A percentile compares a stretch with the other conserved stretches of the same genome.
Evolutionary conservation across 2,329 filamentous ascomycete species (phyloP).

Genomic region (Diaporthe australafricana): DNA sequence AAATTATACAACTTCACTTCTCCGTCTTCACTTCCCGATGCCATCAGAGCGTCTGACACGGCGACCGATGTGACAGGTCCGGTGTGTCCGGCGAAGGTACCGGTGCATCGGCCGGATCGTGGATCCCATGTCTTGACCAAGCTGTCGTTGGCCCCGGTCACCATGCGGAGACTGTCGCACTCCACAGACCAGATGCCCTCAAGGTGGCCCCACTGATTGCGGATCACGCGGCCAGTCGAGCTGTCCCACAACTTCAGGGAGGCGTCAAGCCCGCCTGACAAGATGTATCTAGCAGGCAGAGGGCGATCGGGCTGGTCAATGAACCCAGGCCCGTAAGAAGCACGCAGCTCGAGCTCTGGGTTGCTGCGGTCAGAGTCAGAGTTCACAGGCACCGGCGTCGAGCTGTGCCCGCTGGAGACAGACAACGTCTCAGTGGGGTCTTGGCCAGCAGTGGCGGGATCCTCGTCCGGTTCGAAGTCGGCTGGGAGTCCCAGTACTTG

Average conservation of each 20-base stretch:
- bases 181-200: conserved; percentile 96
- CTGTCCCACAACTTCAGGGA: conserved; percentile 96
- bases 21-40: conserved; percentile 92
- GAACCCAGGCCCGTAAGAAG: conserved; percentile 72
- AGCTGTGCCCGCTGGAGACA: conserved; percentile 59
- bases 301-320: conserved; percentile 71
- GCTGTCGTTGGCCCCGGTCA: conserved; percentile 90
- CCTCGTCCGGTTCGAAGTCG: conserved; percentile 90
- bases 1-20: conserved; percentile 90
- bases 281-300: conserved; percentile 87
- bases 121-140: conserved; percentile 98
- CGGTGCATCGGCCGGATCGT: conserved; percentile 88
- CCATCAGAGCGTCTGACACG: conserved; percentile 88
- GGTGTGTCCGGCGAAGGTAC: conserved; percentile 90
- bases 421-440: conserved; percentile 67
- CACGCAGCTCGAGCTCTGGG: conserved; percentile 58
- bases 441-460: conserved; percentile 54
- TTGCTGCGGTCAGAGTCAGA: conserved; percentile 41
- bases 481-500: conserved; percentile 86
- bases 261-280: conserved; percentile 90
- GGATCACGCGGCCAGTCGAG: conserved; percentile 81
- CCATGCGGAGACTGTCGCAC: conserved; percentile 87
- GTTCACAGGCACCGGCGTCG: conserved; percentile 49
- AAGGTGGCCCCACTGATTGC: conserved; percentile 95
- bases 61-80: conserved; percentile 95